Evolutionary conservation across 2,329 filamentous ascomycete species (phyloP).

Genomic region (Botrytis byssoidea): DNA sequence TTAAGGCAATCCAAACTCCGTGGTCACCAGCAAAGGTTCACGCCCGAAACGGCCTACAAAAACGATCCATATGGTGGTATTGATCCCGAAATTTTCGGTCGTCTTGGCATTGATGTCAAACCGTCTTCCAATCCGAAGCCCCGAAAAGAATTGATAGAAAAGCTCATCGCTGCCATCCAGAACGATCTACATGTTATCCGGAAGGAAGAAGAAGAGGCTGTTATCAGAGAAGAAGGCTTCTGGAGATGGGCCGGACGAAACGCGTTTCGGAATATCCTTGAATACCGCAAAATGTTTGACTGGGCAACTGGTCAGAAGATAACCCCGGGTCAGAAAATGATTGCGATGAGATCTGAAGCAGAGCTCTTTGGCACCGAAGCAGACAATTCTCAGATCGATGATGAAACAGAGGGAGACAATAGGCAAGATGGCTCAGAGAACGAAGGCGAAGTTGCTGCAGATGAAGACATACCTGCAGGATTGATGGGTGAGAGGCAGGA

Average conservation of each 20-base stretch:
- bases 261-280: slow-evolving; percentile 29
- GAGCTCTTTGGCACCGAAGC: slow-evolving; percentile 8
- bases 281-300: slow-evolving; percentile 31
- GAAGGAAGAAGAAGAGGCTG: slow-evolving; percentile 33
- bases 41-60: slow-evolving; percentile 11
- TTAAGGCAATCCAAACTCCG: slow-evolving; percentile 26
- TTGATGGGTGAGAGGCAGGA: not conserved
- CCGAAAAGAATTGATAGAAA: slow-evolving; percentile 34
- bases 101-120: slow-evolving; percentile 34
- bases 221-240: slow-evolving; percentile 36
- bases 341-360: not conserved
- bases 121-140: slow-evolving; percentile 28
- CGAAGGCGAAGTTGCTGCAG: not conserved
- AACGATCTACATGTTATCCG: slow-evolving; percentile 34
- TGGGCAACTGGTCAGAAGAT: slow-evolving; percentile 38
- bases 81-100: slow-evolving; percentile 34
- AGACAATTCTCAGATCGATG: not conserved
- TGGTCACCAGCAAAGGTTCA: slow-evolving; percentile 29
- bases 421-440: not conserved
- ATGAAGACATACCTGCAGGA: no score
- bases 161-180: slow-evolving; percentile 32
- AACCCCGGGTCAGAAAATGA: slow-evolving; percentile 31
- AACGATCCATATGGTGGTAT: slow-evolving; percentile 29
- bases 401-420: not conserved
- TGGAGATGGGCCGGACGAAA: slow-evolving; percentile 38